These are phyloP conservation scores for Ogataea corticis DNA, from an alignment of 805 yeast species.

Conservation along the genomic window DNA sequence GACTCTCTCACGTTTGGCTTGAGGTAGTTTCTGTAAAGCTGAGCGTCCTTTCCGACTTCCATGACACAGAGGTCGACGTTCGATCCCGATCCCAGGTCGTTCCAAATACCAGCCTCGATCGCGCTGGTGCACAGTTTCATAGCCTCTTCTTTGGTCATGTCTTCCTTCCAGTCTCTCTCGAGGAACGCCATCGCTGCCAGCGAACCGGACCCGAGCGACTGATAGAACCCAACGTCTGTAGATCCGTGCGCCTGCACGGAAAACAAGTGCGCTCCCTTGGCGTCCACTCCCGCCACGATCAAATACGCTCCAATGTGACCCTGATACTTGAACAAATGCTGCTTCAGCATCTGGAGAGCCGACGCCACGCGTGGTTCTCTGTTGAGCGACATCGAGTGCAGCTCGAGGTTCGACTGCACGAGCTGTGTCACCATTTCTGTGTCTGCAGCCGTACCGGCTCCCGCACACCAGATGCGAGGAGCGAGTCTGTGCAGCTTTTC, in stretches of 20 bases:
- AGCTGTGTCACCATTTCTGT: constrained; percentile 97
- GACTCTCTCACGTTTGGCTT: constrained; percentile 86
- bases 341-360: constrained; percentile 89
- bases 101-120: constrained; percentile 97
- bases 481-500: constrained; percentile 89
- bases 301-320: constrained; percentile 97
- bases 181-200: constrained; percentile 98
- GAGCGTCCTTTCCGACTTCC: constrained; percentile 90
- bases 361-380: constrained; percentile 93
- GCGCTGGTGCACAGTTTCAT: constrained; percentile 87
- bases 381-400: constrained; percentile 80
- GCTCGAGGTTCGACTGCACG: constrained; percentile 85
- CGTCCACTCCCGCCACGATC: constrained; percentile 97
- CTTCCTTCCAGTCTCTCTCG: constrained; percentile 83
- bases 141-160: constrained; percentile 85
- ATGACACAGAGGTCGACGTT: constrained; percentile 96
- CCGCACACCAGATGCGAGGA: constrained; percentile 98
- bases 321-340: constrained; percentile 93
- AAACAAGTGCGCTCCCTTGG: constrained; percentile 91
- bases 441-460: constrained; percentile 99
- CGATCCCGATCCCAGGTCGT: constrained; percentile 98
- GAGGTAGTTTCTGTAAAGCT: constrained; percentile 78
- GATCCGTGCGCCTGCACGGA: constrained; percentile 98
- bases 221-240: constrained; percentile 92
- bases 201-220: constrained; percentile 94